Conservation (phyloP, 192 early-diverging fungal species). For the Anaeromyces robustus region DNA sequence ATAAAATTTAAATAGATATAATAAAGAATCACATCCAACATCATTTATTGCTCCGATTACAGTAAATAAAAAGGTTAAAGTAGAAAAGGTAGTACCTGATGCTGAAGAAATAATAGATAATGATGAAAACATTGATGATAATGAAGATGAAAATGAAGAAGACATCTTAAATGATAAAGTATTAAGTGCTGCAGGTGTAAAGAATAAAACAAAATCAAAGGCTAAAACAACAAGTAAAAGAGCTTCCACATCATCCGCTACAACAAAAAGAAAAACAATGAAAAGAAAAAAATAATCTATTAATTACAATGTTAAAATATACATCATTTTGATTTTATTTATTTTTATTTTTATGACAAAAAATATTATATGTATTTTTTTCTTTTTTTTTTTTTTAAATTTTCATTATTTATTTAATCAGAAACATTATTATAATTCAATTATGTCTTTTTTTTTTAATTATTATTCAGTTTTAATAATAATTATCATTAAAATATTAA, state of each 20-base stretch:
- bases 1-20: conserved; percentile 30
- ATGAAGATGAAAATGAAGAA: not conserved
- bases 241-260: not conserved
- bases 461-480: too few species aligned
- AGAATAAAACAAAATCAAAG: not conserved
- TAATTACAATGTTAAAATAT: too few species aligned
- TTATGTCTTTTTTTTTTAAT: too few species aligned
- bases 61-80: not conserved
- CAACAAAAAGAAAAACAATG: not conserved
- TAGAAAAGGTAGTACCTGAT: conserved; percentile 1
- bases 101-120: conserved; percentile 4
- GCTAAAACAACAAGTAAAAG: not conserved
- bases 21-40: conserved; percentile 38
- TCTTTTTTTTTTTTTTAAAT: too few species aligned
- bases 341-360: too few species aligned
- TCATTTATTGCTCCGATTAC: conserved; percentile 23
- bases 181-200: not conserved
- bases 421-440: too few species aligned
- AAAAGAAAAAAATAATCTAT: not conserved
- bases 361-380: too few species aligned
- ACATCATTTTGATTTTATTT: too few species aligned
- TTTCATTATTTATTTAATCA: too few species aligned
- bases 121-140: not conserved
- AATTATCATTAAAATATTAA: too few species aligned
- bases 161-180: not conserved